Conservation (phyloP, 208 protist species). For the Trypanosoma cruzi region DNA sequence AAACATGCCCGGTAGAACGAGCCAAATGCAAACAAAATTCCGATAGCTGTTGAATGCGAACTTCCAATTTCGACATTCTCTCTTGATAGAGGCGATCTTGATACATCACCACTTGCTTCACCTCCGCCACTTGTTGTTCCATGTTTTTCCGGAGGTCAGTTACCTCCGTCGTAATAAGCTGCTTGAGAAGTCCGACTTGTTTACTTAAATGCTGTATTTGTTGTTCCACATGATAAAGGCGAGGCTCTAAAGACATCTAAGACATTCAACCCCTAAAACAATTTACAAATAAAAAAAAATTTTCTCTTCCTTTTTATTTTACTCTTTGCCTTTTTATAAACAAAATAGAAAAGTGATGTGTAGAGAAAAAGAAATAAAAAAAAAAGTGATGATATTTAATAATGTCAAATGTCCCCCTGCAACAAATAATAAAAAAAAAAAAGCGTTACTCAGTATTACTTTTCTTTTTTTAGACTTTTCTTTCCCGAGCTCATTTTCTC, state of each 20-base stretch:
- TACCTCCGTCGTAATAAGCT: conserved; percentile 40
- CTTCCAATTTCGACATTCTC: conserved; percentile 31
- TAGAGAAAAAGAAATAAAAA: too few species aligned
- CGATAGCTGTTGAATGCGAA: conserved; percentile 32
- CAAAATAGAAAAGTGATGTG: too few species aligned
- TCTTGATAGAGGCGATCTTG: conserved; percentile 44
- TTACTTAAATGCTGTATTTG: conserved; percentile 32
- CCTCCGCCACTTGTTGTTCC: conserved; percentile 43
- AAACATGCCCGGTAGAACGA: conserved; percentile 16
- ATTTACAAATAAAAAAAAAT: background rate
- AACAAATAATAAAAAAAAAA: too few species aligned
- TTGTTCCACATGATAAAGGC: conserved; percentile 35
- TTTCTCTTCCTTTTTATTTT: background rate
- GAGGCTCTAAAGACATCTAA: conserved; percentile 32
- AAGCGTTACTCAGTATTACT: too few species aligned
- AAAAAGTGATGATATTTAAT: too few species aligned
- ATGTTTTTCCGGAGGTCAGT: conserved; percentile 27
- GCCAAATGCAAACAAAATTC: conserved; percentile 39
- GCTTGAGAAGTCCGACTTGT: conserved; percentile 38
- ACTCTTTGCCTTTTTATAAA: too few species aligned
- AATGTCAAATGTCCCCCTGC: too few species aligned
- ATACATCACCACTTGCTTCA: conserved; percentile 45
- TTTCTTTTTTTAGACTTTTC: too few species aligned
- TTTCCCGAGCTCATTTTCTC: too few species aligned
- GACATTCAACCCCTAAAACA: background rate